Conservation (phyloP, 495 filamentous ascomycete genomes). For the Pyronema omphalodes region DNA sequence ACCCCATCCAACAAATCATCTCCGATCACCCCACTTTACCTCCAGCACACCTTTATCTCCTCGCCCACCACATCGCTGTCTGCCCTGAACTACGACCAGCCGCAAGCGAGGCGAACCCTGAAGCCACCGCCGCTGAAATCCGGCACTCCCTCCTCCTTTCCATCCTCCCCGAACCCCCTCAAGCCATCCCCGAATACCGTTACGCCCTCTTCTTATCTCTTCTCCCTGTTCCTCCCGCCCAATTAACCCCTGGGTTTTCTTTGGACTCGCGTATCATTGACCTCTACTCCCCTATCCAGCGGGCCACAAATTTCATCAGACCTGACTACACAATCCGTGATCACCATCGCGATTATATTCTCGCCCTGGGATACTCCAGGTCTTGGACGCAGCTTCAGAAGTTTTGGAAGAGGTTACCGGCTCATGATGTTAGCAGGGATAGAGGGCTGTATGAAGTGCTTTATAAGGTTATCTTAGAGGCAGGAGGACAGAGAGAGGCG, state of each 20-base stretch:
- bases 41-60: constrained; percentile 27
- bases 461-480: constrained; percentile 34
- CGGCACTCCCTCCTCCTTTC: constrained; percentile 5
- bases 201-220: constrained; percentile 8
- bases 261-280: not conserved
- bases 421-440: constrained; percentile 33
- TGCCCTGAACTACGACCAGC: constrained; percentile 7
- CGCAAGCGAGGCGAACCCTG: not conserved
- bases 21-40: constrained; percentile 24
- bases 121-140: constrained; percentile 19
- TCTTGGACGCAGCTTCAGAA: constrained; percentile 43
- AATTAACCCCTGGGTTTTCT: not conserved
- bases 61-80: constrained; percentile 26
- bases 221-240: not conserved
- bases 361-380: constrained; percentile 25
- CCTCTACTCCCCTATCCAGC: not conserved
- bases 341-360: constrained; percentile 32
- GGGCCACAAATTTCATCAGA: too few species aligned
- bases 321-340: constrained; percentile 31
- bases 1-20: constrained; percentile 25
- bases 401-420: constrained; percentile 39
- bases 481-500: constrained; percentile 29
- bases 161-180: constrained; percentile 4
- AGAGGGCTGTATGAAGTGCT: constrained; percentile 37
- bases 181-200: constrained; percentile 18